Evolutionary conservation across 305 asterid species (phyloP).

Genomic region (Fraxinus paxiana): DNA sequence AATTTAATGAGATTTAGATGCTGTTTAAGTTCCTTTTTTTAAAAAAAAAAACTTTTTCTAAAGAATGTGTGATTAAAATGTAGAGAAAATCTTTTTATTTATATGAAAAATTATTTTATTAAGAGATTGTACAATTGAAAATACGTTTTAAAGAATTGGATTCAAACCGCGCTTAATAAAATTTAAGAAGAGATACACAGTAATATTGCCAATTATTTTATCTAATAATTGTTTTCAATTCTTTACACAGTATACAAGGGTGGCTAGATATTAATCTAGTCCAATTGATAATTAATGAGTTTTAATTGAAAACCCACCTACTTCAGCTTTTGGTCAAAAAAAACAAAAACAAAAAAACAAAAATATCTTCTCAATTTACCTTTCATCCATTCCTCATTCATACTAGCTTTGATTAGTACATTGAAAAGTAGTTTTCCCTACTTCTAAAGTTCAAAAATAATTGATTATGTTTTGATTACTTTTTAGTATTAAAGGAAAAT

Average conservation of each 20-base stretch:
- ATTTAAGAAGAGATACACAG: neutral
- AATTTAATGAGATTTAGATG: neutral
- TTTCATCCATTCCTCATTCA: neutral
- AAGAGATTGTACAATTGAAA: neutral
- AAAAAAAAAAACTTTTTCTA: neutral
- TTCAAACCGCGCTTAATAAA: neutral
- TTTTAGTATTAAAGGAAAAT: neutral
- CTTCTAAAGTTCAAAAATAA: neutral
- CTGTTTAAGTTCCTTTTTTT: neutral
- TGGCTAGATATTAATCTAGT: neutral
- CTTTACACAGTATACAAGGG: neutral
- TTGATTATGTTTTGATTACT: constrained; percentile 6
- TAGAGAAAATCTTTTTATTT: too few species aligned
- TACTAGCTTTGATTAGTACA: neutral
- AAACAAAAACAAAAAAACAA: neutral
- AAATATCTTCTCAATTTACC: neutral
- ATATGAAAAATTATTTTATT: neutral
- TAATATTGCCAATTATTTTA: neutral
- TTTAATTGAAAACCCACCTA: neutral
- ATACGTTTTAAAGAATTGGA: neutral
- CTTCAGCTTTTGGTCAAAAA: neutral
- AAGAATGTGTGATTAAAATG: too few species aligned
- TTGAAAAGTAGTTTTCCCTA: constrained; percentile 1
- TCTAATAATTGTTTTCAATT: neutral
- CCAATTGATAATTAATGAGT: neutral